These are phyloP conservation scores for Leptosphaerulina australis DNA, from an alignment of 2,329 filamentous ascomycete species.

Conservation along the genomic window DNA sequence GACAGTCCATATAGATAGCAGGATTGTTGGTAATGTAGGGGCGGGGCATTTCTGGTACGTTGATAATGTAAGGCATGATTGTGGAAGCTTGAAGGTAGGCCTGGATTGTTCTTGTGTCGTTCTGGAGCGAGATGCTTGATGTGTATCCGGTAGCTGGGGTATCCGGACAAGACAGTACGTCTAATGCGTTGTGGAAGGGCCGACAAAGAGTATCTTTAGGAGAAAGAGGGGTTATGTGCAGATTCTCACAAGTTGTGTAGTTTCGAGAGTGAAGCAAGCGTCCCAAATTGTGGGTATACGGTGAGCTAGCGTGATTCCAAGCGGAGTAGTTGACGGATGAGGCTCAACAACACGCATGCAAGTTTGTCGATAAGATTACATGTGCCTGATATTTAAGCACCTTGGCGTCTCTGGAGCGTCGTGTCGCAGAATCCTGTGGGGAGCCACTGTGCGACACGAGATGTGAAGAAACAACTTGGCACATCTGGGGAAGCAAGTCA, in stretches of 20 bases:
- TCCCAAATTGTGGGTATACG: slow-evolving; percentile 14
- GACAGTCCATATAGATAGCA: slow-evolving; percentile 28
- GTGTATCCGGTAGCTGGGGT: neutral
- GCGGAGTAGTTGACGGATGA: slow-evolving; percentile 12
- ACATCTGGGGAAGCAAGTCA: slow-evolving; percentile 4
- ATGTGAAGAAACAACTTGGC: slow-evolving; percentile 7
- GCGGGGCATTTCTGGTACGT: slow-evolving; percentile 19
- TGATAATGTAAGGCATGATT: slow-evolving; percentile 33
- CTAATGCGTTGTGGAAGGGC: neutral
- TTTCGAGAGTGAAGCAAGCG: slow-evolving; percentile 15
- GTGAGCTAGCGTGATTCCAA: slow-evolving; percentile 14
- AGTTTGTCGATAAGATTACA: slow-evolving; percentile 9
- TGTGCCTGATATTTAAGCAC: slow-evolving; percentile 3
- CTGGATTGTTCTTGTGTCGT: neutral
- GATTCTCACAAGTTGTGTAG: slow-evolving; percentile 8
- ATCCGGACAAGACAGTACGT: neutral
- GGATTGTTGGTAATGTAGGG: slow-evolving; percentile 30
- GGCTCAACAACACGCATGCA: slow-evolving; percentile 21
- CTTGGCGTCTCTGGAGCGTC: neutral
- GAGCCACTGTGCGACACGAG: slow-evolving; percentile 15
- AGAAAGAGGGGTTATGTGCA: slow-evolving; percentile 10
- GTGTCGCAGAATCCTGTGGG: slow-evolving; percentile 8
- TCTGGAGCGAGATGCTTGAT: neutral
- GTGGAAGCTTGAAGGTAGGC: neutral
- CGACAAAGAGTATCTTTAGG: neutral